Conservation (phyloP, 805 yeast genomes). For the Ogataea parapolymorpha region DNA sequence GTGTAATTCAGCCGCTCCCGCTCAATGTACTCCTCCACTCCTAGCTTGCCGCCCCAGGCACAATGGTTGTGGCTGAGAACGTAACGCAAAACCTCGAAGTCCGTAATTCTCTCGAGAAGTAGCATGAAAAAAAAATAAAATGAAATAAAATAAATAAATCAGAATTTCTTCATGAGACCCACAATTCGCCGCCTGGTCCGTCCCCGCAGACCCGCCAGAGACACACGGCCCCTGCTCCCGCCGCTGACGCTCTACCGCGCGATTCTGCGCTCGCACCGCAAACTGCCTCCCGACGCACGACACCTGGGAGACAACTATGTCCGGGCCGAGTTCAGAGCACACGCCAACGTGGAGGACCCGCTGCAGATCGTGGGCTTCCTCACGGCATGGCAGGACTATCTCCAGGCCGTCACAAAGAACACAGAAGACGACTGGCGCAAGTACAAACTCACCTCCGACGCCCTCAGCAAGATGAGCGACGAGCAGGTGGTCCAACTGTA, state of each 20-base stretch:
- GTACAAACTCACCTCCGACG: constrained; percentile 56
- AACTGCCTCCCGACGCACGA: constrained; percentile 64
- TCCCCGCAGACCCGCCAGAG: constrained; percentile 26
- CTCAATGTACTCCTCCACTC: constrained; percentile 21
- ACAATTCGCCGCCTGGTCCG: constrained; percentile 34
- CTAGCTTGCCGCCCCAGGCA: constrained; percentile 27
- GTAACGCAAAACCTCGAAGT: constrained; percentile 17
- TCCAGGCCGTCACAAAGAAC: constrained; percentile 42
- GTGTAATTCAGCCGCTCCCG: constrained; percentile 22
- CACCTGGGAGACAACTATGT: constrained; percentile 88
- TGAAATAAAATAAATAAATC: not conserved
- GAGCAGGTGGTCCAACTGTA: constrained; percentile 84
- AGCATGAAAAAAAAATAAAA: constrained; percentile 2
- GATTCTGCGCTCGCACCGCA: constrained; percentile 77
- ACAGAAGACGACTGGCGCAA: constrained; percentile 63
- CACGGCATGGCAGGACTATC: constrained; percentile 90
- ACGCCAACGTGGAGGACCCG: constrained; percentile 79
- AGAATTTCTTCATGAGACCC: constrained; percentile 17
- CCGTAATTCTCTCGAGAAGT: constrained; percentile 20
- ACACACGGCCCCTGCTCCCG: constrained; percentile 57
- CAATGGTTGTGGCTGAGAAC: constrained; percentile 22
- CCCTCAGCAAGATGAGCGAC: constrained; percentile 79
- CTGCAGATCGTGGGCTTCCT: constrained; percentile 90
- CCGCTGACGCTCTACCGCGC: constrained; percentile 77
- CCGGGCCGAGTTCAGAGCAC: constrained; percentile 84